Conservation (phyloP, 225 moss, liverwort and hornwort species). For the Pseudisothecium myosuroides region DNA sequence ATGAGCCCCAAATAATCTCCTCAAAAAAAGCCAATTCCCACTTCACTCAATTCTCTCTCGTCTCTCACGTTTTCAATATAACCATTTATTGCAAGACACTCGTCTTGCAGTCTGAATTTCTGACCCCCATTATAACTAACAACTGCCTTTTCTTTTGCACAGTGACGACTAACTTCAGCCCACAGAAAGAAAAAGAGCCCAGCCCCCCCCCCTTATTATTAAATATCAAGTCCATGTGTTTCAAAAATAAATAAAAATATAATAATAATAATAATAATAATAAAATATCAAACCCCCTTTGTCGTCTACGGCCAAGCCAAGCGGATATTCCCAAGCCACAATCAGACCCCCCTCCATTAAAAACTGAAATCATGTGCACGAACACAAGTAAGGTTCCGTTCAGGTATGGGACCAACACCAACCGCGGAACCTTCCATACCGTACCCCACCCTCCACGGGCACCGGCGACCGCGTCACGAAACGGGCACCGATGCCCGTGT, state of each 20-base stretch:
- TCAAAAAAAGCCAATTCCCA: not conserved
- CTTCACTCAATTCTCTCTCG: not conserved
- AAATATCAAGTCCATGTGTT: too few species aligned
- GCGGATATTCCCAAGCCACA: not conserved
- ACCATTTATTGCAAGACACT: not conserved
- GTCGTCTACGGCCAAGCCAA: not conserved
- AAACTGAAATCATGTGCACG: not conserved
- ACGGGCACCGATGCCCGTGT: not conserved
- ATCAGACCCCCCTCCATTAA: not conserved
- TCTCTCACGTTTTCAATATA: not conserved
- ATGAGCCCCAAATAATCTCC: not conserved
- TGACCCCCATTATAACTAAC: not conserved
- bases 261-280: too few species aligned
- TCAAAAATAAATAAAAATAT: too few species aligned
- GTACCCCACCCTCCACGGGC: not conserved
- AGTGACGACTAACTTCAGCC: not conserved
- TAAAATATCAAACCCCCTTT: not conserved
- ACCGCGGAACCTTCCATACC: not conserved
- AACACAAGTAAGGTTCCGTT: not conserved
- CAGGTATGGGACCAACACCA: not conserved
- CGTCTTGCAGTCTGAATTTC: not conserved
- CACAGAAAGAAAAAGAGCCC: not conserved
- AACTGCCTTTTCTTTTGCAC: not conserved
- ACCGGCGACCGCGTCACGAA: not conserved
- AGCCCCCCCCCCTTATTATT: too few species aligned